phyloP scores from a whole-genome alignment of 495 filamentous ascomycete genomes.

The Evernia prunastri region DNA sequence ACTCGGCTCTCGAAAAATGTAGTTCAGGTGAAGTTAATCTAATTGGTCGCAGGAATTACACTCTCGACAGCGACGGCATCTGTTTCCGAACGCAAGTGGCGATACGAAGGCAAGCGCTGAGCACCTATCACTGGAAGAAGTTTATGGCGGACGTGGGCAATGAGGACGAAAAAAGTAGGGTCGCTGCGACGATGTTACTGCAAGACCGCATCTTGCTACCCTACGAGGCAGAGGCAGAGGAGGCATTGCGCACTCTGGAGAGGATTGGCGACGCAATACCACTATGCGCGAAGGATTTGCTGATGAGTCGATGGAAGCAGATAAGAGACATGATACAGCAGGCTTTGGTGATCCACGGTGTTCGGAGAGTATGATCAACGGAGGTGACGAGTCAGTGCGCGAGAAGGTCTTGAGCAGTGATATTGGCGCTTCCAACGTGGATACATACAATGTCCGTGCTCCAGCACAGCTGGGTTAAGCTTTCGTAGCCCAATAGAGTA shows the following conservation, averaged over 20 bases:
- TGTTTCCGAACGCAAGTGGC: conserved; percentile 71
- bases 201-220: conserved; percentile 10
- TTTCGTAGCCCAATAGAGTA: neutral
- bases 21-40: neutral
- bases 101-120: conserved; percentile 43
- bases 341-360: conserved; percentile 4
- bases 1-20: conserved; percentile 19
- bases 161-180: conserved; percentile 29
- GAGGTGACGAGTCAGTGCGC: neutral
- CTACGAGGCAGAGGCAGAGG: conserved; percentile 27
- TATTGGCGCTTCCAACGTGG: neutral
- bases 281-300: conserved; percentile 31
- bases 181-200: conserved; percentile 31
- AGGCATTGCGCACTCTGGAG: conserved; percentile 29
- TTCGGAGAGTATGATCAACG: neutral
- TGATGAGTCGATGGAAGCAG: conserved; percentile 48
- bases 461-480: neutral
- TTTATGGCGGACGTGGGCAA: conserved; percentile 40
- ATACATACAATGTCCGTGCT: neutral
- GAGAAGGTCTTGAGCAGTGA: neutral
- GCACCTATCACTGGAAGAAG: conserved; percentile 37
- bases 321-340: conserved; percentile 29
- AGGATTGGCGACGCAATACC: conserved; percentile 23
- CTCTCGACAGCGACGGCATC: conserved; percentile 51
- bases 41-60: conserved; percentile 46